A percentile compares a stretch with the other conserved stretches of the same genome.
Conservation (phyloP, 106 monocot genomes). For the Allium sativum region DNA sequence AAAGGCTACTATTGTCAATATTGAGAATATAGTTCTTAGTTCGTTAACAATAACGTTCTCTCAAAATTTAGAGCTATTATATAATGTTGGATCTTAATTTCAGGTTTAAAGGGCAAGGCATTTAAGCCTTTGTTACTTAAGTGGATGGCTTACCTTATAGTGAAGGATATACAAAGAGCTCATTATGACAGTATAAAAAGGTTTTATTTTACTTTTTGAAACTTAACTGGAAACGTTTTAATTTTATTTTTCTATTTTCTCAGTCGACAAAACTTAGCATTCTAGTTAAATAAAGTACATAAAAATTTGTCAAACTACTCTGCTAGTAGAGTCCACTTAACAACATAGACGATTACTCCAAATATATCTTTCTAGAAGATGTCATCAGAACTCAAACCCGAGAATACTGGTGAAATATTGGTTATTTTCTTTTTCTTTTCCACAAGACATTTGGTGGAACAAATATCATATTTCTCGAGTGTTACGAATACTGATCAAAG, state of each 20-base stretch:
- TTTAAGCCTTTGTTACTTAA: constrained; percentile 96
- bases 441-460: too few relatives aligned
- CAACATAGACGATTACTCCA: too few relatives aligned
- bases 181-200: constrained; percentile 72
- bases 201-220: constrained; percentile 16
- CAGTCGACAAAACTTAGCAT: too few relatives aligned
- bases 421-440: too few relatives aligned
- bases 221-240: not conserved
- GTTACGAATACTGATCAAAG: too few relatives aligned
- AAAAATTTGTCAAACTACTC: too few relatives aligned
- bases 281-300: too few relatives aligned
- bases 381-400: too few relatives aligned
- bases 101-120: constrained; percentile 98
- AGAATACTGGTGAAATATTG: too few relatives aligned
- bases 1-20: constrained; percentile 91
- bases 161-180: constrained; percentile 71
- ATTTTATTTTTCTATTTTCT: not conserved
- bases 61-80: not conserved
- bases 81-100: not conserved
- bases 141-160: constrained; percentile 78
- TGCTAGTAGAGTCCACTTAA: too few relatives aligned
- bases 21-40: constrained; percentile 34
- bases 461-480: too few relatives aligned
- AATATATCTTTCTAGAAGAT: too few relatives aligned
- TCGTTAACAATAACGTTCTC: not conserved